Conservation (phyloP, 2,329 filamentous ascomycete species). For the Emydomyces testavorans region DNA sequence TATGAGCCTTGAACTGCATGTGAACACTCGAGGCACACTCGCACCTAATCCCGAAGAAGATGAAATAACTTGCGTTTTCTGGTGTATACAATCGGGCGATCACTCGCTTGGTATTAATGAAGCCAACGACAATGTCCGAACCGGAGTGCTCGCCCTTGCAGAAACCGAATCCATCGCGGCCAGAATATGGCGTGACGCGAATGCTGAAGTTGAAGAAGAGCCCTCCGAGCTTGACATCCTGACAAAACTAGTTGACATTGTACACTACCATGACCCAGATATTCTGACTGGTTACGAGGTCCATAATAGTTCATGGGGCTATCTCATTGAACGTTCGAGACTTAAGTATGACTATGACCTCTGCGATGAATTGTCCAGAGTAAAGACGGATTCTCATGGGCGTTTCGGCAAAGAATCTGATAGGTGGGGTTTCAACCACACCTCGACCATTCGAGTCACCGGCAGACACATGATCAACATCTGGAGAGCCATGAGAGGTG, state of each 20-base stretch:
- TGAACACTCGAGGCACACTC: slow-evolving; percentile 70
- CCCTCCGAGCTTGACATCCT: slow-evolving; percentile 72
- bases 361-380: slow-evolving; percentile 80
- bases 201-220: slow-evolving; percentile 60
- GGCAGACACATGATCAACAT: slow-evolving; percentile 95
- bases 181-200: slow-evolving; percentile 51
- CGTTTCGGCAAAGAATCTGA: slow-evolving; percentile 78
- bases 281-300: slow-evolving; percentile 92
- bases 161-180: slow-evolving; percentile 44
- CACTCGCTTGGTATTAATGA: slow-evolving; percentile 41
- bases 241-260: slow-evolving; percentile 74
- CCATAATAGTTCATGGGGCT: slow-evolving; percentile 88
- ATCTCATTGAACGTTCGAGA: slow-evolving; percentile 78
- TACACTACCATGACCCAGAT: slow-evolving; percentile 74
- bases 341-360: slow-evolving; percentile 81
- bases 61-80: slow-evolving; percentile 78
- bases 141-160: slow-evolving; percentile 64
- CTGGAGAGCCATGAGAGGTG: slow-evolving; percentile 90
- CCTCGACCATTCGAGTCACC: slow-evolving; percentile 82
- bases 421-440: slow-evolving; percentile 87
- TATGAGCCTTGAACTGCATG: slow-evolving; percentile 87
- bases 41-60: slow-evolving; percentile 85
- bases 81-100: slow-evolving; percentile 72
- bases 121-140: slow-evolving; percentile 41
- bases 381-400: slow-evolving; percentile 72